Evolutionary conservation across 768 basidiomycete species (phyloP), one percentile per base, ranked within the genome.

Genomic region (Suillus bovinus): DNA sequence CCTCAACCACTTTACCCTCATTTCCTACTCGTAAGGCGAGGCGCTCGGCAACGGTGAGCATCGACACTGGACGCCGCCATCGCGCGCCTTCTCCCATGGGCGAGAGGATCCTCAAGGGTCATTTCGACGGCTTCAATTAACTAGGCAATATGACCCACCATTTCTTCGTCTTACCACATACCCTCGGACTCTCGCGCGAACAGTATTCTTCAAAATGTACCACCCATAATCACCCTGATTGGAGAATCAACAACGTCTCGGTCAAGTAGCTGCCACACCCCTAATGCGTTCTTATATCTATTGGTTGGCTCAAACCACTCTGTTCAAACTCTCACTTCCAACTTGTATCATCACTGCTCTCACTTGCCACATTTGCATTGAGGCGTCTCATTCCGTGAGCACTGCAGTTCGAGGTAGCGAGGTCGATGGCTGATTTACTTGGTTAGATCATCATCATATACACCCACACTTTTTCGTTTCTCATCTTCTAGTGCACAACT

Each of bases 101-200:
- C 65, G 93, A 94, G 76, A 82, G 93, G 62, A 93, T 94, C 63
- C 82, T 94, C 67, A 94, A 91, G 79, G 93, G 93, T 10, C 93
- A 94, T 69, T 94, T 94, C 68, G 93, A 94, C 71, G 89, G 93
- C 55, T 94, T 94, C 81, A 90, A 91, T 71, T 93, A 76, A 82
- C 42, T n/a, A 39, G 36, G 36, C 54, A 16, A 20, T 5, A 24
- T 20, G 24, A n/a, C 17, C 11, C 11, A 55, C 22, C 17, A 14
- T 24, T 8, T 34, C 33, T 33, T 14, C n/a, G 34, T 9, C 36
- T 38, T 6, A 27, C 6, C 38, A 13, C 10, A 56, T 56, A 56
- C 55, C 55, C 1, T 31, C 22, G 9, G 22, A 16, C 34, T 29
- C 38, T 39, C 36, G 38, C 38, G 24, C 55, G 38, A 56, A 56